Evolutionary conservation across 768 basidiomycete species (phyloP).

Genomic region (Candolleomyces efflorescens): DNA sequence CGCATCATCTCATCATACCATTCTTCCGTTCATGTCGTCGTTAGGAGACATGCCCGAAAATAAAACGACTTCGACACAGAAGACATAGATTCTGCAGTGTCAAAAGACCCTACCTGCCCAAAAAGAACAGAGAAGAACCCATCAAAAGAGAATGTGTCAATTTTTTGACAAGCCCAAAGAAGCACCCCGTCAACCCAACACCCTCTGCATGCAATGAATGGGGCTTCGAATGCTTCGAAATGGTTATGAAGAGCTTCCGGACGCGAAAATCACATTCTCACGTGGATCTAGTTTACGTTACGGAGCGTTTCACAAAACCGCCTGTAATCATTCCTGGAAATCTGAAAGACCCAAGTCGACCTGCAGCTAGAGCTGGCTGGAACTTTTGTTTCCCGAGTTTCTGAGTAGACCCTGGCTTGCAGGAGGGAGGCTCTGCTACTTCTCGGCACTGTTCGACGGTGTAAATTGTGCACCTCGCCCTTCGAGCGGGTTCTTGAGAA

Average conservation of each 20-base stretch:
- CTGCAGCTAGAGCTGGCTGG: background rate
- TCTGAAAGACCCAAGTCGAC: background rate
- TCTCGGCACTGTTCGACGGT: too few species aligned
- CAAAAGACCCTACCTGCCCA: background rate
- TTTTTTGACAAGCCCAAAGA: slow-evolving; percentile 1
- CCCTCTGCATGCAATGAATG: too few species aligned
- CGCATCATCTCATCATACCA: too few species aligned
- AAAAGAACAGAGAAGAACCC: slow-evolving; percentile 1
- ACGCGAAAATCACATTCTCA: slow-evolving; percentile 10
- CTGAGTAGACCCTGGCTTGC: too few species aligned
- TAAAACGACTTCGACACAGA: background rate
- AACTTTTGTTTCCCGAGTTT: background rate
- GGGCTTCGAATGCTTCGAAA: background rate
- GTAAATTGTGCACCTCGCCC: background rate
- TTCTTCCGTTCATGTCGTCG: too few species aligned
- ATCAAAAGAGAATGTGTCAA: slow-evolving; percentile 6
- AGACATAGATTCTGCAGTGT: background rate
- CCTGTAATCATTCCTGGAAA: background rate
- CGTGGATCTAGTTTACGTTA: slow-evolving; percentile 6
- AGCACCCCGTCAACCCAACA: slow-evolving; percentile 5
- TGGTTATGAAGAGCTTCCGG: background rate
- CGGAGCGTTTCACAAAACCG: background rate
- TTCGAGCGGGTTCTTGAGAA: background rate
- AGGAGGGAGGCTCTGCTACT: too few species aligned
- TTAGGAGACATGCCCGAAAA: background rate